A percentile compares a stretch with the other conserved stretches of the same genome.
Conservation (phyloP, 2,329 filamentous ascomycete species). For the Didymella sp. region DNA sequence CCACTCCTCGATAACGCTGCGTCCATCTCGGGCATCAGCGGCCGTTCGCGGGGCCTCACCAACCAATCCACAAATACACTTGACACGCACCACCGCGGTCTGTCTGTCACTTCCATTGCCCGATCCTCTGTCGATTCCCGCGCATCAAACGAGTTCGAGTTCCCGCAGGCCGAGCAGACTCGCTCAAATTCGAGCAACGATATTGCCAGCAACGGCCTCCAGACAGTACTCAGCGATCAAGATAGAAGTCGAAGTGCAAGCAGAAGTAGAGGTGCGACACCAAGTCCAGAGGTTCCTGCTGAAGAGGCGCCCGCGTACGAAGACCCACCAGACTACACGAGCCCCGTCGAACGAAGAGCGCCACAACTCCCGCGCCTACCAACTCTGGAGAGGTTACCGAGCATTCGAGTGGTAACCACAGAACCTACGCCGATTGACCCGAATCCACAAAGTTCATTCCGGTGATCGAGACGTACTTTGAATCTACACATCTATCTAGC, state of each 20-base stretch:
- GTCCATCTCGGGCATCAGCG: conserved; percentile 58
- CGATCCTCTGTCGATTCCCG: conserved; percentile 46
- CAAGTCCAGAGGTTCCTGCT: conserved; percentile 37
- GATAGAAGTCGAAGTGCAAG: conserved; percentile 44
- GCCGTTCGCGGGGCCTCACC: conserved; percentile 33
- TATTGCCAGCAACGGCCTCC: conserved; percentile 49
- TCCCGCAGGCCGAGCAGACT: conserved; percentile 34
- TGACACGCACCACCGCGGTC: conserved; percentile 51
- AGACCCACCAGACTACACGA: conserved; percentile 58
- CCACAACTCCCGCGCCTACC: conserved; percentile 42
- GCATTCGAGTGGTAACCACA: conserved; percentile 54
- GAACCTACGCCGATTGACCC: conserved; percentile 37
- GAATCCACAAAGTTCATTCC: conserved; percentile 18
- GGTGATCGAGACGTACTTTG: conserved; percentile 3
- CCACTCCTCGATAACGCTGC: conserved; percentile 76
- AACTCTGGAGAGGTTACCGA: conserved; percentile 51
- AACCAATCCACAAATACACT: conserved; percentile 32
- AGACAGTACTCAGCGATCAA: conserved; percentile 51
- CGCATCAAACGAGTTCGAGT: conserved; percentile 49
- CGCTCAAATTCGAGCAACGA: conserved; percentile 27
- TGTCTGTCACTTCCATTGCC: conserved; percentile 52
- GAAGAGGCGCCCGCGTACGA: conserved; percentile 52
- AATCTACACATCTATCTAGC: conserved; percentile 1
- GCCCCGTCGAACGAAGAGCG: conserved; percentile 45
- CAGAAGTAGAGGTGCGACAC: conserved; percentile 31